Percentiles rank a stretch among this genome's conserved stretches.
Evolutionary conservation across 2,329 filamentous ascomycete genomes (phyloP).

Genomic region (Byssothecium circinans): DNA sequence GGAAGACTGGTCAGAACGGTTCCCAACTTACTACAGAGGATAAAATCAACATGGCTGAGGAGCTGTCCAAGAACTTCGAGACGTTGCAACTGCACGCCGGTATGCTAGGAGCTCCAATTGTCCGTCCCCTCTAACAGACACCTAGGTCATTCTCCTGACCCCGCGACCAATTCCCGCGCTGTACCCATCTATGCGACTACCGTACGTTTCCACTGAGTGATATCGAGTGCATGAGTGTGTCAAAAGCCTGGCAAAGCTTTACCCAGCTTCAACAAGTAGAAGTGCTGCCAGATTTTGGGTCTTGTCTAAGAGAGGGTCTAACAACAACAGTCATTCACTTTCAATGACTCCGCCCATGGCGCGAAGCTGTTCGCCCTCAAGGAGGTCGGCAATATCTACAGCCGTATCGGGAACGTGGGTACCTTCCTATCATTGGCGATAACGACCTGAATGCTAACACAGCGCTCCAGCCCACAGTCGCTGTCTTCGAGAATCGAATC

Average conservation of each 20-base stretch:
- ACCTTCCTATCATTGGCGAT: background rate
- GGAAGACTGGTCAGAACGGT: background rate
- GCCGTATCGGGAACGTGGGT: constrained; percentile 87
- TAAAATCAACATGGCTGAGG: constrained; percentile 35
- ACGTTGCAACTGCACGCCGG: constrained; percentile 56
- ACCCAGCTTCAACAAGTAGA: too few relatives aligned
- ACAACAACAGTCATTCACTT: constrained; percentile 71
- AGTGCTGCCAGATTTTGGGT: too few relatives aligned
- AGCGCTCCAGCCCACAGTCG: constrained; percentile 74
- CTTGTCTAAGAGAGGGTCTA: too few relatives aligned
- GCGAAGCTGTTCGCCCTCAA: constrained; percentile 95
- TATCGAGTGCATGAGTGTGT: too few relatives aligned
- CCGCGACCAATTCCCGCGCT: constrained; percentile 80
- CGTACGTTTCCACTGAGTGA: constrained; percentile 45
- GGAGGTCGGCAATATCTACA: constrained; percentile 97
- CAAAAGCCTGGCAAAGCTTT: too few relatives aligned
- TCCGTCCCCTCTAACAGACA: constrained; percentile 1
- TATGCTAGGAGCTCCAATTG: constrained; percentile 20
- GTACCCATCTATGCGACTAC: constrained; percentile 95
- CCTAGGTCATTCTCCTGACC: constrained; percentile 74
- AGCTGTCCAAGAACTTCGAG: constrained; percentile 51
- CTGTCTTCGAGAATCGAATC: constrained; percentile 94
- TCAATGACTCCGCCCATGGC: constrained; percentile 95
- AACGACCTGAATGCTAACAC: background rate
- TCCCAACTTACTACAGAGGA: constrained; percentile 20